Evolutionary conservation across 164 flowering plant genomes (phyloP).

Genomic region (Nymphaea thermarum): DNA sequence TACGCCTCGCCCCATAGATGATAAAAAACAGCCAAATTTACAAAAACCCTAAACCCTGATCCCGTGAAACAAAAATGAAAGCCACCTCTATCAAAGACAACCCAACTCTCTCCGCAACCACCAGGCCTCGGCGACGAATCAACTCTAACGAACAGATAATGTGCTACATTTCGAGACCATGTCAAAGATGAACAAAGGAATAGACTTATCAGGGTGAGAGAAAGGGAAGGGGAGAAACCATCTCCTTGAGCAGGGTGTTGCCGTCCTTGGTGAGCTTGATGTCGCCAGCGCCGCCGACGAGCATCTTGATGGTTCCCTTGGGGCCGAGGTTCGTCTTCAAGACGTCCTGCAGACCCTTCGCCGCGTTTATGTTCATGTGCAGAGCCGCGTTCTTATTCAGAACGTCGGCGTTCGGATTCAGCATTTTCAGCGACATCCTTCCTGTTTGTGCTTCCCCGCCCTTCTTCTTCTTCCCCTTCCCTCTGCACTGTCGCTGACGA

Average conservation of each 20-base stretch:
- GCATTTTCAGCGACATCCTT: slow-evolving; percentile 63
- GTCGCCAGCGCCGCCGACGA: slow-evolving; percentile 98
- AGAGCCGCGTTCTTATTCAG: slow-evolving; percentile 94
- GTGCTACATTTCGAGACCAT: neutral
- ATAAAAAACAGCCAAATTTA: no score
- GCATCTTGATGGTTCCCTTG: slow-evolving; percentile 98
- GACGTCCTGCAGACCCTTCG: slow-evolving; percentile 92
- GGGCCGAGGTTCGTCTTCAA: slow-evolving; percentile 97
- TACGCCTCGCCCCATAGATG: no score
- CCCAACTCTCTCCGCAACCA: neutral
- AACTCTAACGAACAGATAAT: neutral
- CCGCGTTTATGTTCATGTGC: slow-evolving; percentile 96
- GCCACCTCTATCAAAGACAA: no score
- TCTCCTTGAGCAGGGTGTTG: slow-evolving; percentile 89
- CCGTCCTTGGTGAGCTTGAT: slow-evolving; percentile 96
- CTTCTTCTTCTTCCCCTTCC: neutral
- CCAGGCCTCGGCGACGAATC: neutral
- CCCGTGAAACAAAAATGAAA: no score
- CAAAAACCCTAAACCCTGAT: no score
- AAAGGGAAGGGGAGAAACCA: slow-evolving; percentile 29
- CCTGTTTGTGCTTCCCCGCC: neutral
- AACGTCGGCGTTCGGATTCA: slow-evolving; percentile 96
- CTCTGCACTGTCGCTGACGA: neutral
- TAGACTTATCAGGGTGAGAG: neutral
- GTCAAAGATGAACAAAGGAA: neutral